phyloP scores from a whole-genome alignment of 2,329 filamentous ascomycete genomes.

The Colletotrichum australisinense region DNA sequence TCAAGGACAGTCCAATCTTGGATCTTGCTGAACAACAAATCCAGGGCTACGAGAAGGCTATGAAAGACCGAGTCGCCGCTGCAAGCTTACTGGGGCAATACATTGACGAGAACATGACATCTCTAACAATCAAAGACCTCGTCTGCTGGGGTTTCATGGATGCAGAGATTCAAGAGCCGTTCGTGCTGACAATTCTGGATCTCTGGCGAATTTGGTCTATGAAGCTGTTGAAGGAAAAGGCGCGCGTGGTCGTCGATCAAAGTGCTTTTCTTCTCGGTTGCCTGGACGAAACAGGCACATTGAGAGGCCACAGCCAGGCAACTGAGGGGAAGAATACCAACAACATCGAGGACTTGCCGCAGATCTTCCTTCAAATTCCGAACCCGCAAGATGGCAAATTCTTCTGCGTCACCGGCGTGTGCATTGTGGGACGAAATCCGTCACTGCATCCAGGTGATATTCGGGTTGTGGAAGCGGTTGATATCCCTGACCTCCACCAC shows the following conservation, averaged over 20 bases:
- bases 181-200: slow-evolving; percentile 80
- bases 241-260: slow-evolving; percentile 82
- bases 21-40: slow-evolving; percentile 77
- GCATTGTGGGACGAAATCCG: slow-evolving; percentile 89
- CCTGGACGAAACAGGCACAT: slow-evolving; percentile 82
- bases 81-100: slow-evolving; percentile 76
- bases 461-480: slow-evolving; percentile 85
- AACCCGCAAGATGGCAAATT: slow-evolving; percentile 66
- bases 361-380: slow-evolving; percentile 90
- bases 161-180: slow-evolving; percentile 74
- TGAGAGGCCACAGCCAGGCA: slow-evolving; percentile 76
- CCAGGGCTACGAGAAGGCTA: slow-evolving; percentile 74
- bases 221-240: slow-evolving; percentile 92
- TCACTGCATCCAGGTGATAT: slow-evolving; percentile 95
- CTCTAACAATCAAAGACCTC: slow-evolving; percentile 79
- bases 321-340: slow-evolving; percentile 53
- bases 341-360: slow-evolving; percentile 70
- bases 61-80: slow-evolving; percentile 73
- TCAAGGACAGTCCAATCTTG: slow-evolving; percentile 75
- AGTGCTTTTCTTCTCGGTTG: slow-evolving; percentile 91
- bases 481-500: slow-evolving; percentile 78
- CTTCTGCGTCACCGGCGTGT: slow-evolving; percentile 78
- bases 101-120: slow-evolving; percentile 88
- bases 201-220: slow-evolving; percentile 92
- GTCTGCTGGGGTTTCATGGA: slow-evolving; percentile 84